Conservation (phyloP, 2,329 filamentous ascomycete species). For the Arthroderma sp. region DNA sequence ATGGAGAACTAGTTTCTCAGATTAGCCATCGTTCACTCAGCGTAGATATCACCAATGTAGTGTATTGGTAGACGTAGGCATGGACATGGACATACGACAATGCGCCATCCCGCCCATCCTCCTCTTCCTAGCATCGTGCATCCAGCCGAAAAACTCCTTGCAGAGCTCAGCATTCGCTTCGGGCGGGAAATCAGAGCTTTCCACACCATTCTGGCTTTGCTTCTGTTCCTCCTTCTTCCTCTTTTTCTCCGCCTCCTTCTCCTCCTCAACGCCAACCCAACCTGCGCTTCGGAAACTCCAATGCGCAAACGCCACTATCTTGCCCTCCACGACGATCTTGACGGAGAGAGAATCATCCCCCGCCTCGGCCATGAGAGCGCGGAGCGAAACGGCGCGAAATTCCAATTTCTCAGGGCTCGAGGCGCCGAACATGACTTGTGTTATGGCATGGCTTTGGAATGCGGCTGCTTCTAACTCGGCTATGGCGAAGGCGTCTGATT, state of each 20-base stretch:
- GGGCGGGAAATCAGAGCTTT: slow-evolving; percentile 3
- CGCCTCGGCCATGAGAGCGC: slow-evolving; percentile 2
- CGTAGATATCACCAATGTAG: background rate
- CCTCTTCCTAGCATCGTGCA: slow-evolving; percentile 7
- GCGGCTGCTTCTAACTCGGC: slow-evolving; percentile 30
- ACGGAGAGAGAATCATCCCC: background rate
- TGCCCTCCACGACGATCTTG: slow-evolving; percentile 9
- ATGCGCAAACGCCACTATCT: slow-evolving; percentile 8
- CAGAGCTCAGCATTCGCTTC: slow-evolving; percentile 8
- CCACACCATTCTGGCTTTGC: background rate
- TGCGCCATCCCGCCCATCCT: slow-evolving; percentile 8
- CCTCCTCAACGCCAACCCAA: slow-evolving; percentile 5
- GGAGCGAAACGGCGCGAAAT: slow-evolving; percentile 2
- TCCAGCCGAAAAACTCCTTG: slow-evolving; percentile 8
- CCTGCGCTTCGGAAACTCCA: slow-evolving; percentile 10
- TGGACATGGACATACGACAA: slow-evolving; percentile 6
- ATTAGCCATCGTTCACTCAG: background rate
- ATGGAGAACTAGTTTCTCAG: slow-evolving; percentile 22
- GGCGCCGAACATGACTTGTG: slow-evolving; percentile 3
- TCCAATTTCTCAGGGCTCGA: background rate
- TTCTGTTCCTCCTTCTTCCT: slow-evolving; percentile 5
- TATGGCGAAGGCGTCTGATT: slow-evolving; percentile 9
- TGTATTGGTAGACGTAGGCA: background rate
- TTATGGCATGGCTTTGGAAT: slow-evolving; percentile 6
- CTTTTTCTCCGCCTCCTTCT: slow-evolving; percentile 5